A percentile compares a stretch with the other conserved stretches of the same genome.
These are phyloP conservation scores for Triticum aestivum DNA, from an alignment of 176 grass and related monocot genomes.

Conservation along the genomic window DNA sequence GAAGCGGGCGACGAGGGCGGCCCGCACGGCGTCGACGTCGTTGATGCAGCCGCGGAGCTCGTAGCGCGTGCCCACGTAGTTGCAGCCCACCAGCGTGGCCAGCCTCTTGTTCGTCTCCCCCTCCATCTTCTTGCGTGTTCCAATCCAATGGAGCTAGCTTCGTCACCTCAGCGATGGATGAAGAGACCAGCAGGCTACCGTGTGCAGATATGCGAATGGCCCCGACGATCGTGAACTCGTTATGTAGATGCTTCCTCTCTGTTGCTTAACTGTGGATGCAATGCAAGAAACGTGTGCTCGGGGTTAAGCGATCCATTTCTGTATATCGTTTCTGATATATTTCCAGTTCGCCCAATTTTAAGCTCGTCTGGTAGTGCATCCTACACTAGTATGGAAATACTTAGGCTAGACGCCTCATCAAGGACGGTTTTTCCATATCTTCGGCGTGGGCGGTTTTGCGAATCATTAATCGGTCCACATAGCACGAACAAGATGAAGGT, in stretches of 20 bases:
- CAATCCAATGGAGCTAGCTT: neutral
- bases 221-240: neutral
- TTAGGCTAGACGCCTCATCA: too few relatives aligned
- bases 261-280: slow-evolving; percentile 20
- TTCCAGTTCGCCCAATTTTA: neutral
- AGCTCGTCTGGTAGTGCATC: too few relatives aligned
- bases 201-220: neutral
- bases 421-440: too few relatives aligned
- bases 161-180: neutral
- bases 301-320: slow-evolving; percentile 11
- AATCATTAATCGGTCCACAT: too few relatives aligned
- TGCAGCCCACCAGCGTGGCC: slow-evolving; percentile 81
- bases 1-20: slow-evolving; percentile 48
- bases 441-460: too few relatives aligned
- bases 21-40: slow-evolving; percentile 67
- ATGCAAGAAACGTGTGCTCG: slow-evolving; percentile 9
- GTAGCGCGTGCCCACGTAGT: slow-evolving; percentile 57
- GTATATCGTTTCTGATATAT: neutral
- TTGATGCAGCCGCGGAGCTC: slow-evolving; percentile 89
- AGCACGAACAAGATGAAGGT: too few relatives aligned
- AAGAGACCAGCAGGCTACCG: neutral
- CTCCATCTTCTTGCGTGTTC: slow-evolving; percentile 4
- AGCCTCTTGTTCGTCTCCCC: slow-evolving; percentile 34
- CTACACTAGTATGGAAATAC: too few relatives aligned
- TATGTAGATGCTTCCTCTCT: neutral